Percentiles rank a stretch among this genome's conserved stretches.
phyloP scores from a whole-genome alignment of 176 grass and related monocot species.

The Aegilops bicornis region DNA sequence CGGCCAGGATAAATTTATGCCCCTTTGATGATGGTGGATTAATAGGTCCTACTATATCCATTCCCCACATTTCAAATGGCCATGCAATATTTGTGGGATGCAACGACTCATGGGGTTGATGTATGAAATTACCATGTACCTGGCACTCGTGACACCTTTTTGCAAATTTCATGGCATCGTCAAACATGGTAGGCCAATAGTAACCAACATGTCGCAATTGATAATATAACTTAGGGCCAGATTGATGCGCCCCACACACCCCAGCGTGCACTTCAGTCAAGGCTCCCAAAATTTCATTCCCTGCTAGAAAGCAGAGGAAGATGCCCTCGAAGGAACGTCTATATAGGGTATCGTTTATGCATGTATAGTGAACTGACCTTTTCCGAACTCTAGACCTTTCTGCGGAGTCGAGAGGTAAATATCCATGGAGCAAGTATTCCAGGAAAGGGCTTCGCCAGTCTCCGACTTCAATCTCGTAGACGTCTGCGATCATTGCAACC shows the following conservation, averaged over 20 bases:
- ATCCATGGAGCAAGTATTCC: not conserved
- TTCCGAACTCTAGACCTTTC: not conserved
- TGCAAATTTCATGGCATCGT: not conserved
- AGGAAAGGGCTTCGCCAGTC: not conserved
- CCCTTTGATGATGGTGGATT: not conserved
- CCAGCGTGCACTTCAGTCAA: not conserved
- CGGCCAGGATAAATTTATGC: not conserved
- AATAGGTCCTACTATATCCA: not conserved
- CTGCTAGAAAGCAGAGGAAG: not conserved
- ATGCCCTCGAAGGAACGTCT: not conserved
- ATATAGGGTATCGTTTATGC: not conserved
- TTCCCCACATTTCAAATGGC: conserved; percentile 14
- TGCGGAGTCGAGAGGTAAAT: not conserved
- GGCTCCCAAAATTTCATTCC: not conserved
- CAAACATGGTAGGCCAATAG: conserved; percentile 2
- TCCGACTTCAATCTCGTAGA: not conserved
- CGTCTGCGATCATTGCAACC: not conserved
- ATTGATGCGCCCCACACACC: not conserved
- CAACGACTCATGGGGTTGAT: not conserved
- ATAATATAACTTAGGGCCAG: not conserved
- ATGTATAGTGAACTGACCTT: not conserved
- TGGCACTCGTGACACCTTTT: not conserved
- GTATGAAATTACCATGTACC: not conserved
- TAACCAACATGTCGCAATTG: not conserved
- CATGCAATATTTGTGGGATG: not conserved